phyloP scores from a whole-genome alignment of 225 moss, liverwort and hornwort species.

The Polytrichum commune region DNA sequence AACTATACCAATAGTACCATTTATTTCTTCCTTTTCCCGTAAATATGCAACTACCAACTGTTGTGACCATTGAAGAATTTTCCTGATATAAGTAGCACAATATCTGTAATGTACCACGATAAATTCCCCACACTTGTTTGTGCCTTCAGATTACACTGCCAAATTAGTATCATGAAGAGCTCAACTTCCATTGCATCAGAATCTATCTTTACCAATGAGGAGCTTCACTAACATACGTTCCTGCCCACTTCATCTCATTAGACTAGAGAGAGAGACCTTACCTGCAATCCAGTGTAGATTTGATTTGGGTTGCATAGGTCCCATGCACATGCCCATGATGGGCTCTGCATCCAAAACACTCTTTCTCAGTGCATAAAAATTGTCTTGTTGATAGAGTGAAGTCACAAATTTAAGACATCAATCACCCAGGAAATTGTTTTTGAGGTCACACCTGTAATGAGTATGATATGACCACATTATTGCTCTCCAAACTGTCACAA shows the following conservation, averaged over 20 bases:
- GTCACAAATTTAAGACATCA: neutral
- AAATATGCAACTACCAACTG: too few relatives aligned
- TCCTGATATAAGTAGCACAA: too few relatives aligned
- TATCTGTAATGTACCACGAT: too few relatives aligned
- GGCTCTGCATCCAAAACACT: constrained; percentile 49
- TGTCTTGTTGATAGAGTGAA: neutral
- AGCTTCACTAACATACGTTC: too few relatives aligned
- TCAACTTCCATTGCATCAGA: too few relatives aligned
- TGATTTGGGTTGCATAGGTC: constrained; percentile 64
- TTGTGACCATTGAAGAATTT: too few relatives aligned
- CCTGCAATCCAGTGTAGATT: constrained; percentile 79
- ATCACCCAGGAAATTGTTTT: neutral
- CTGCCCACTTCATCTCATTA: neutral
- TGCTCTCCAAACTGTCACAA: constrained; percentile 67
- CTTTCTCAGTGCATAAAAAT: neutral
- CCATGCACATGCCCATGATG: constrained; percentile 91
- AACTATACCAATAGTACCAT: too few relatives aligned
- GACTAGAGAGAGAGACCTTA: constrained; percentile 4
- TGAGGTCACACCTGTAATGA: constrained; percentile 49
- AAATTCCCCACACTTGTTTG: too few relatives aligned
- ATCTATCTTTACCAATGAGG: too few relatives aligned
- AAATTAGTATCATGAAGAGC: too few relatives aligned
- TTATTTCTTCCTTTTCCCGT: too few relatives aligned
- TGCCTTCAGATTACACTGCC: too few relatives aligned
- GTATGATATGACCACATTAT: constrained; percentile 58